These are phyloP conservation scores for Hypericum androsaemum DNA, from an alignment of 345 rosid species.

Conservation along the genomic window DNA sequence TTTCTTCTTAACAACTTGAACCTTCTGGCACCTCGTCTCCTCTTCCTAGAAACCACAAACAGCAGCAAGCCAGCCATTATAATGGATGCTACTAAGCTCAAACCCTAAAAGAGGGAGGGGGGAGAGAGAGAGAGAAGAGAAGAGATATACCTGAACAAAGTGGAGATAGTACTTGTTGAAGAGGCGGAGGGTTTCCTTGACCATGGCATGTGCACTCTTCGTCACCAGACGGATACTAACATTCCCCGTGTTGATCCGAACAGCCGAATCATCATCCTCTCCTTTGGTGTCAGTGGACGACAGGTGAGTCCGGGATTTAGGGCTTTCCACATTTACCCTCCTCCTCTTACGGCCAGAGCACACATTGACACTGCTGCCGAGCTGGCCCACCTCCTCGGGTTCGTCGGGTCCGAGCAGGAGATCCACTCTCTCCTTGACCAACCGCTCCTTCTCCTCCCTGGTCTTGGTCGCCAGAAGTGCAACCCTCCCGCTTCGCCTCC, in stretches of 20 bases:
- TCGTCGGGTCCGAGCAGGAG: constrained; percentile 26
- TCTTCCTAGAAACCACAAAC: constrained; percentile 38
- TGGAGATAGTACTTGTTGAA: constrained; percentile 86
- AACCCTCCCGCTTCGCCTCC: constrained; percentile 38
- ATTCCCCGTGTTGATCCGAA: background rate
- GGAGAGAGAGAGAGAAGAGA: background rate
- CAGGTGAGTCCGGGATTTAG: background rate
- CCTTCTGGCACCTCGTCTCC: constrained; percentile 40
- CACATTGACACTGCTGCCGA: constrained; percentile 9
- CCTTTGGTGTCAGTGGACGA: background rate
- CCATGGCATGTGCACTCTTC: constrained; percentile 46
- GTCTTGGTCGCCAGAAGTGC: constrained; percentile 11
- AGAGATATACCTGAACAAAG: constrained; percentile 52
- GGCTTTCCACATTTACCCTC: constrained; percentile 7
- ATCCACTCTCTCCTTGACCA: constrained; percentile 34
- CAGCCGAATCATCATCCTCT: constrained; percentile 12
- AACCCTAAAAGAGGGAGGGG: background rate
- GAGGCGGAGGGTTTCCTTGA: constrained; percentile 53
- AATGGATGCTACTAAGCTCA: background rate
- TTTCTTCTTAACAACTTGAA: constrained; percentile 14
- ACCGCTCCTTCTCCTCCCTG: constrained; percentile 38
- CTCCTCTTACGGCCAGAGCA: constrained; percentile 3
- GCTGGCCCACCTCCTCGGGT: background rate
- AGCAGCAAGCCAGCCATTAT: too few species aligned
- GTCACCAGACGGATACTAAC: background rate